phyloP scores from a whole-genome alignment of 2,329 filamentous ascomycete species.

The Neurospora sp. region DNA sequence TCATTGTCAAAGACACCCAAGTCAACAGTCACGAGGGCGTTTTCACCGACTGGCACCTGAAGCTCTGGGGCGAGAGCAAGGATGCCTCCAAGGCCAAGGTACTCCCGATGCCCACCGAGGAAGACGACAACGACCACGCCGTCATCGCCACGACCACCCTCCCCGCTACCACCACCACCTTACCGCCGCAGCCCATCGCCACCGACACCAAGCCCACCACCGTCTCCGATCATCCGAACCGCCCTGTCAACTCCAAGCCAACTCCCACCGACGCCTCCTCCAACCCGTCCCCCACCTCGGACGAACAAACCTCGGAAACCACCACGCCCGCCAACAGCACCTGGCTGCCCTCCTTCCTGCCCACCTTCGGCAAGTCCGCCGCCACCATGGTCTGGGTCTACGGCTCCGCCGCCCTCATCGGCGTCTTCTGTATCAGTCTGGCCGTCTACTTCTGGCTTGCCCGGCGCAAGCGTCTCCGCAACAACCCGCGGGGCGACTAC shows the following conservation, averaged over 20 bases:
- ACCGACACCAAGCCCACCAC: conserved; percentile 29
- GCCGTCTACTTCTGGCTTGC: conserved; percentile 76
- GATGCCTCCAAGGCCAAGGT: conserved; percentile 63
- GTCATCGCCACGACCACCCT: conserved; percentile 53
- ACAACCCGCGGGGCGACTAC: conserved; percentile 71
- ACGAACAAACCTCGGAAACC: conserved; percentile 27
- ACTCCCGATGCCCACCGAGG: conserved; percentile 71
- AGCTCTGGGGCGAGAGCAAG: conserved; percentile 84
- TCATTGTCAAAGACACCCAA: conserved; percentile 76
- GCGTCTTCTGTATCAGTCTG: conserved; percentile 71
- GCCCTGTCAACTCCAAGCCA: conserved; percentile 45
- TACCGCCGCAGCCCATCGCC: conserved; percentile 33
- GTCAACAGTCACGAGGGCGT: conserved; percentile 68
- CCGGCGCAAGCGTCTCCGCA: conserved; percentile 64
- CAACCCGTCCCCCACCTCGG: conserved; percentile 16
- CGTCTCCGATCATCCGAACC: conserved; percentile 55
- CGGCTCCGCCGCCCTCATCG: conserved; percentile 73
- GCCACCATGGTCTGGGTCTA: conserved; percentile 91
- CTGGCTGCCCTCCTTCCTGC: conserved; percentile 77
- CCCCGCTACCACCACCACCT: conserved; percentile 53
- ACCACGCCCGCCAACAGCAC: conserved; percentile 40
- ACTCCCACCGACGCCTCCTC: conserved; percentile 21
- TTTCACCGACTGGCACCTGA: conserved; percentile 87
- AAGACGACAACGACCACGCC: conserved; percentile 78
- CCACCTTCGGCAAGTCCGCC: conserved; percentile 81